A percentile compares a stretch with the other conserved stretches of the same genome.
Conservation (phyloP, 805 yeast genomes). For the Barnettozyma siamensis region DNA sequence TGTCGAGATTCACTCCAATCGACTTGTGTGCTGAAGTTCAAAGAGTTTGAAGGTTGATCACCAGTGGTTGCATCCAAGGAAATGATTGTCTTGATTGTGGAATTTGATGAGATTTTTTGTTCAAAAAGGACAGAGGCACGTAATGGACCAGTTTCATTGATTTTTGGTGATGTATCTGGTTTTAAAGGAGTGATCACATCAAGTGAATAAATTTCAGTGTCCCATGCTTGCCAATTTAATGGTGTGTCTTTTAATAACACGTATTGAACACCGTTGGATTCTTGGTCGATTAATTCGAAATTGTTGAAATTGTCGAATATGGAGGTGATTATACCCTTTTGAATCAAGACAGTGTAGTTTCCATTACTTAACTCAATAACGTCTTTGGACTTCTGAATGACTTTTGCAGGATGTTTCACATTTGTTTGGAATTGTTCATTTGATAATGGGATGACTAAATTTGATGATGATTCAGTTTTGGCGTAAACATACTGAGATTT, state of each 20-base stretch:
- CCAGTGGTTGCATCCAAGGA: conserved; percentile 58
- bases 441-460: conserved; percentile 10
- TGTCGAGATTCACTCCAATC: conserved; percentile 86
- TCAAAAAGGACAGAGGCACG: conserved; percentile 58
- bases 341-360: conserved; percentile 50
- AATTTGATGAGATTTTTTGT: conserved; percentile 50
- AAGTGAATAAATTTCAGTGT: conserved; percentile 84
- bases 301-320: conserved; percentile 52
- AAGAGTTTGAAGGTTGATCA: conserved; percentile 32
- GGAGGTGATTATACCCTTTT: conserved; percentile 58
- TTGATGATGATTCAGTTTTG: conserved; percentile 4
- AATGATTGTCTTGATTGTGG: conserved; percentile 60
- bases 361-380: conserved; percentile 53
- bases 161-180: conserved; percentile 16
- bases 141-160: conserved; percentile 47
- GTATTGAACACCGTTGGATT: conserved; percentile 64
- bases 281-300: conserved; percentile 63
- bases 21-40: conserved; percentile 51
- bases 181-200: conserved; percentile 45
- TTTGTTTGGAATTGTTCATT: neutral
- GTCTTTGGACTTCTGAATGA: conserved; percentile 36
- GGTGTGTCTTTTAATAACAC: conserved; percentile 88
- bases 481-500: conserved; percentile 19
- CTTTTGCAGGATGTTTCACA: conserved; percentile 44
- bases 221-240: conserved; percentile 93